These are phyloP conservation scores for Trichoderma oligosporum DNA, from an alignment of 2,329 filamentous ascomycete genomes.

Conservation along the genomic window DNA sequence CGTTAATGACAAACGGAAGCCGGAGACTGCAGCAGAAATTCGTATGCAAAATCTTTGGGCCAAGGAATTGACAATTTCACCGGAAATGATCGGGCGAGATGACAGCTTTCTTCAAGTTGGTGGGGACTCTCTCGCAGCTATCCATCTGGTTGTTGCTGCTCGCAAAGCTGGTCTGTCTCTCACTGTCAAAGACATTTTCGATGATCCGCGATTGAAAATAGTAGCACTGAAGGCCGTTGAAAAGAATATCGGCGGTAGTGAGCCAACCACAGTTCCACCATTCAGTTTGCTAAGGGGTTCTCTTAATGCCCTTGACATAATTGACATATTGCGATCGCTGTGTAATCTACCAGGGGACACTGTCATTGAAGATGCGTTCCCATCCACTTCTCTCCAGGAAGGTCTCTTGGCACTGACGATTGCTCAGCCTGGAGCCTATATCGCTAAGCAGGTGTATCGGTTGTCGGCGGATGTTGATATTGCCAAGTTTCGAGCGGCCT, in stretches of 20 bases:
- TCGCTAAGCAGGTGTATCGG: conserved; percentile 30
- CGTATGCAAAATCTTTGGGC: conserved; percentile 16
- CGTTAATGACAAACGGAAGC: neutral
- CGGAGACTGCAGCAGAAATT: neutral
- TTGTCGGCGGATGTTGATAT: conserved; percentile 23
- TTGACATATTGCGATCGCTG: neutral
- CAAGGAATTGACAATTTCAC: neutral
- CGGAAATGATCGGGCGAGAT: conserved; percentile 29
- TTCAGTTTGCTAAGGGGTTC: neutral
- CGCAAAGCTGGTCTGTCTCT: neutral
- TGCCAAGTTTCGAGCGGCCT: conserved; percentile 22
- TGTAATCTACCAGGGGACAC: neutral
- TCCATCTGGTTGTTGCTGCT: conserved; percentile 20
- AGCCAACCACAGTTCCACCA: neutral
- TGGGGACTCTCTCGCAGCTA: conserved; percentile 29
- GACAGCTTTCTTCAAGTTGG: conserved; percentile 29
- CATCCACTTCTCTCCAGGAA: conserved; percentile 38
- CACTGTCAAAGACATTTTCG: conserved; percentile 20
- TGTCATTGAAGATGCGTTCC: conserved; percentile 28
- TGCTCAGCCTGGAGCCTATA: conserved; percentile 25
- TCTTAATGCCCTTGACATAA: rapidly evolving
- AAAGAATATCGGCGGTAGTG: neutral
- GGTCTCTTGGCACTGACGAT: conserved; percentile 35
- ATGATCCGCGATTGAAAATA: conserved; percentile 13
- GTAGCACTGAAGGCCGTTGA: neutral